These are phyloP conservation scores for Eutrema heterophyllum DNA, from an alignment of 345 rosid species.

Conservation along the genomic window DNA sequence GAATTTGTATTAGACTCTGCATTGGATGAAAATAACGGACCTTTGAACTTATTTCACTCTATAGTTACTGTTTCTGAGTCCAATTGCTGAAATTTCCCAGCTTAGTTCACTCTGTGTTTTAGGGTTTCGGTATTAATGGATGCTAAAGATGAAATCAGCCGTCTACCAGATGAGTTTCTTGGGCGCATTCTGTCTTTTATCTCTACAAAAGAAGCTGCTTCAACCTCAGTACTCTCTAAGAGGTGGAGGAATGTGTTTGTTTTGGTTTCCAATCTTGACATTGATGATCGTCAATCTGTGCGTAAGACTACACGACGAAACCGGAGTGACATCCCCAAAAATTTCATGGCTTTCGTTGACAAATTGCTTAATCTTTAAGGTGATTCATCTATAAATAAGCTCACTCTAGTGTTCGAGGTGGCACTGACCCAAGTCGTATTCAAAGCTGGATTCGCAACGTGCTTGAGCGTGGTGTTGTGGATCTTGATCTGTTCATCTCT, in stretches of 20 bases:
- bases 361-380: neutral
- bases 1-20: neutral
- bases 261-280: neutral
- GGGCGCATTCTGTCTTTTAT: neutral
- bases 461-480: too few relatives aligned
- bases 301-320: neutral
- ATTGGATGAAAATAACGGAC: neutral
- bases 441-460: too few relatives aligned
- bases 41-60: neutral
- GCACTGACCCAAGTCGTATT: too few relatives aligned
- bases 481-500: too few relatives aligned
- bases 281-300: neutral
- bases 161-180: neutral
- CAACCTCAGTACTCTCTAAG: neutral
- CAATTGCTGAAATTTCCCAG: neutral
- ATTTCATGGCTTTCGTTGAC: neutral
- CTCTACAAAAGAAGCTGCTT: neutral
- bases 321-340: too few relatives aligned
- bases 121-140: neutral
- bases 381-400: neutral
- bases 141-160: neutral
- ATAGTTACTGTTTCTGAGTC: neutral
- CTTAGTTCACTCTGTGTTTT: neutral
- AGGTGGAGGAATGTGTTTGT: slow-evolving; percentile 1
- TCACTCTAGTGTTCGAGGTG: neutral